Evolutionary conservation across 2,329 filamentous ascomycete species (phyloP).

Genomic region (Pyricularia sp.): DNA sequence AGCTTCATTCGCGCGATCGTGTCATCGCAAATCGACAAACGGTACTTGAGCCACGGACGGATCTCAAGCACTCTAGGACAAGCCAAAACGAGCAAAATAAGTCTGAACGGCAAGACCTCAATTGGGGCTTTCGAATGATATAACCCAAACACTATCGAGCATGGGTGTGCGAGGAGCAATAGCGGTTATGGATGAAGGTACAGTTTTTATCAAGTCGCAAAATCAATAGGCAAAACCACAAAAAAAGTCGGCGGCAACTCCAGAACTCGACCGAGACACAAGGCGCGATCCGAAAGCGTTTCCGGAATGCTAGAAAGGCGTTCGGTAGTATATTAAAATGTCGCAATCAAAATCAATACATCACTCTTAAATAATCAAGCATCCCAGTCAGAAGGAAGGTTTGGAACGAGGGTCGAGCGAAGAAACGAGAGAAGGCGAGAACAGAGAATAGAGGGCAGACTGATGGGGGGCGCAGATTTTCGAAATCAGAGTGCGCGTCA

Average conservation of each 20-base stretch:
- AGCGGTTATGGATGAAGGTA: background rate
- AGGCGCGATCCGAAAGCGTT: background rate
- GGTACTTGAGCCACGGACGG: background rate
- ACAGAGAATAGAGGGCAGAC: background rate
- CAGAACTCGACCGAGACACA: background rate
- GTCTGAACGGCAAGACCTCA: background rate
- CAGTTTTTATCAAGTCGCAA: background rate
- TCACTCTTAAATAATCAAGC: background rate
- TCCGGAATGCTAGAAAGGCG: background rate
- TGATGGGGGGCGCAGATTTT: background rate
- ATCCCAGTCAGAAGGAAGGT: background rate
- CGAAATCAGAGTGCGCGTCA: slow-evolving; percentile 3
- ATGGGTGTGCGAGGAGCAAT: background rate
- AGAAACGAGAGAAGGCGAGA: slow-evolving; percentile 2
- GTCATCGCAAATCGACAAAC: background rate
- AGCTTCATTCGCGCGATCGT: slow-evolving; percentile 3
- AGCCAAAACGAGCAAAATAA: background rate
- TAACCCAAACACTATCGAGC: background rate
- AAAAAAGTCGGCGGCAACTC: background rate
- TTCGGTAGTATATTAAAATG: background rate
- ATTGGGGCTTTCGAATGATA: background rate
- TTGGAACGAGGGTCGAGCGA: background rate
- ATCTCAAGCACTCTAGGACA: background rate
- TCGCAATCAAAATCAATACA: background rate
- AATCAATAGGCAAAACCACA: background rate